phyloP scores from a whole-genome alignment of 2,329 filamentous ascomycete species.

The Pseudocercospora cruenta region DNA sequence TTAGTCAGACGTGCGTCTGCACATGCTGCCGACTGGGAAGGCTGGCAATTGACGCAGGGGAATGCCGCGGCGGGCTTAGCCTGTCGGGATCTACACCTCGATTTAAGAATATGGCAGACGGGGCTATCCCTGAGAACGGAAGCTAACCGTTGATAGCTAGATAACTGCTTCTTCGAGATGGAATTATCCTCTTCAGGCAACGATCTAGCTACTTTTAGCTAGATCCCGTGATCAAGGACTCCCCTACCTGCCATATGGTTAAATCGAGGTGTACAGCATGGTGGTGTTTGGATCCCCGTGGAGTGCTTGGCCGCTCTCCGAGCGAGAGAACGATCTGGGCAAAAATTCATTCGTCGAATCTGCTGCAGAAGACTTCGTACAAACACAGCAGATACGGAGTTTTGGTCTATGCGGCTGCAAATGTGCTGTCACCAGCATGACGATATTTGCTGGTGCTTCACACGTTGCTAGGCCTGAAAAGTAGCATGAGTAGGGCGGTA shows the following conservation, averaged over 20 bases:
- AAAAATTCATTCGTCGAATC: background rate
- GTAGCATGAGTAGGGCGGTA: background rate
- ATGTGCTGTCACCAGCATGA: background rate
- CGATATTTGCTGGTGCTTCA: background rate
- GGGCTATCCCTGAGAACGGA: no score
- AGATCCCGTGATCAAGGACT: no score
- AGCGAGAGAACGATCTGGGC: background rate
- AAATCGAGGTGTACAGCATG: no score
- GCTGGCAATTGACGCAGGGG: background rate
- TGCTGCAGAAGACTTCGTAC: background rate
- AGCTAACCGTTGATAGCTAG: no score
- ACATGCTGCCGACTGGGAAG: background rate
- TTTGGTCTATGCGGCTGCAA: background rate
- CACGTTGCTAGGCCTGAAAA: background rate
- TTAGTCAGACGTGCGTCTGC: background rate
- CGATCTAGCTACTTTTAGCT: no score
- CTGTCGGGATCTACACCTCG: background rate
- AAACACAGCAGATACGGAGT: background rate
- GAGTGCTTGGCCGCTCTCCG: background rate
- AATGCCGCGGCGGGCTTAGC: background rate
- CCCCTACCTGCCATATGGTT: no score
- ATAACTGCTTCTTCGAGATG: no score
- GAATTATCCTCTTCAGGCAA: no score
- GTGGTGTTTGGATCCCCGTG: background rate
- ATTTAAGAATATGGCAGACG: no score